These are phyloP conservation scores for Meyerozyma athensensis DNA, from an alignment of 1,139 yeast species.

Conservation along the genomic window DNA sequence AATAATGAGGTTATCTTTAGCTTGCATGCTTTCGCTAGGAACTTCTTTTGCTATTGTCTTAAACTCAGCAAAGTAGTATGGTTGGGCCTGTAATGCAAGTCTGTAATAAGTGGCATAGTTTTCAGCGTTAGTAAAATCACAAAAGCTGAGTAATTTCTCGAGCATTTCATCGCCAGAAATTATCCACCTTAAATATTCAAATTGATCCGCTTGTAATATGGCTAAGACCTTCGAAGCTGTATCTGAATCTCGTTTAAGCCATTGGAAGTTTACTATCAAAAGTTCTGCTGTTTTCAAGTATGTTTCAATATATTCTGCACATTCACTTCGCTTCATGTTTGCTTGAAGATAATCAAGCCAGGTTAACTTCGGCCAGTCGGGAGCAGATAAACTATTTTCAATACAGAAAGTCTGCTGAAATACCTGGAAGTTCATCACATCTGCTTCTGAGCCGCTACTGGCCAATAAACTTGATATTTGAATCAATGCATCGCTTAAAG, in stretches of 20 bases:
- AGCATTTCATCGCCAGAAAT: slow-evolving; percentile 5
- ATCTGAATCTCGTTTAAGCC: not conserved
- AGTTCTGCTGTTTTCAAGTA: slow-evolving; percentile 36
- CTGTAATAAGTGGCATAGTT: slow-evolving; percentile 20
- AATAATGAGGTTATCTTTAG: slow-evolving; percentile 10
- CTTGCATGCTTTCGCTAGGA: not conserved
- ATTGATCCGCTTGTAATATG: slow-evolving; percentile 6
- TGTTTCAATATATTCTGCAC: slow-evolving; percentile 22
- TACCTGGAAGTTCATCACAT: slow-evolving; percentile 21
- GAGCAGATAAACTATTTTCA: slow-evolving; percentile 26
- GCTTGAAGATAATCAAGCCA: slow-evolving; percentile 35
- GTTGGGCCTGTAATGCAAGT: slow-evolving; percentile 20
- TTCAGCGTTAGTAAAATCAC: slow-evolving; percentile 36
- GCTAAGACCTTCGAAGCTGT: not conserved
- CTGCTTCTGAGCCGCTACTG: slow-evolving; percentile 15
- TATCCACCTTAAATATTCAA: slow-evolving; percentile 11
- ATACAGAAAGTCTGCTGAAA: slow-evolving; percentile 24
- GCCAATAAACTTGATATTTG: slow-evolving; percentile 12
- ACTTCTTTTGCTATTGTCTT: slow-evolving; percentile 1
- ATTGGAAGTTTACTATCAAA: slow-evolving; percentile 6
- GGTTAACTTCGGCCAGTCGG: slow-evolving; percentile 33
- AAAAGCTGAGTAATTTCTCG: slow-evolving; percentile 11
- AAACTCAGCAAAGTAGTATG: slow-evolving; percentile 14
- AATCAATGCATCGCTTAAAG: slow-evolving; percentile 11
- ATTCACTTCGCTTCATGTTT: slow-evolving; percentile 23